A percentile compares a stretch with the other conserved stretches of the same genome.
Conservation (phyloP, 2,329 filamentous ascomycete species). For the Xylaria sp. region DNA sequence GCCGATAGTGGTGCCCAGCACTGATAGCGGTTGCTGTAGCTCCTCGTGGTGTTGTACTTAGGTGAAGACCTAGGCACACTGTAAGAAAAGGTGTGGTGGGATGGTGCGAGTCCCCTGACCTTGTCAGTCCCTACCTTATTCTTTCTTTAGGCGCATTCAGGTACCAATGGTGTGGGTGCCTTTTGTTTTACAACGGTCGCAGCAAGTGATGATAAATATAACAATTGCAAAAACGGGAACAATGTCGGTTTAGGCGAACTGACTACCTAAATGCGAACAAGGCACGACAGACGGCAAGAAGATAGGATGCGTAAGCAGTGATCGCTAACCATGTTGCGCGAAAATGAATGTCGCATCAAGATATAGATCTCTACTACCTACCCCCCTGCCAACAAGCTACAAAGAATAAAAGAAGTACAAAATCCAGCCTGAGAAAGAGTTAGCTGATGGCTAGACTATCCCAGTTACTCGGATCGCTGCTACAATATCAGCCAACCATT, state of each 20-base stretch:
- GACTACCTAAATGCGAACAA: background rate
- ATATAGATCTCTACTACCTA: too few species aligned
- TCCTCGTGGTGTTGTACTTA: background rate
- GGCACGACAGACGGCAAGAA: background rate
- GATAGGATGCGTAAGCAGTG: background rate
- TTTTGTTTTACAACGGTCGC: constrained; percentile 11
- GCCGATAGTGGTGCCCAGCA: constrained; percentile 1
- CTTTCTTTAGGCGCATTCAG: constrained; percentile 36
- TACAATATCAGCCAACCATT: background rate
- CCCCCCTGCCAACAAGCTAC: too few species aligned
- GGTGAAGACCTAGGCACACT: background rate
- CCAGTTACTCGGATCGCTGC: too few species aligned
- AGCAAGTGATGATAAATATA: background rate
- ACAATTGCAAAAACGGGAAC: background rate
- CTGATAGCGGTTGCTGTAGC: constrained; percentile 10
- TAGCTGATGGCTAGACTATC: too few species aligned
- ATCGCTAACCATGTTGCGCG: background rate
- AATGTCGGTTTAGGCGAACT: background rate
- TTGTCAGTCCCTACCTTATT: constrained; percentile 26
- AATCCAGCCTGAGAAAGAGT: too few species aligned
- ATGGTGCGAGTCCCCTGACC: constrained; percentile 29
- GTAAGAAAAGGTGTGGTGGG: constrained; percentile 20
- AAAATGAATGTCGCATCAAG: background rate
- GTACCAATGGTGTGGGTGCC: constrained; percentile 29
- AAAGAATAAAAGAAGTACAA: too few species aligned